Base-by-base conservation (phyloP, 805 yeast species). In the Cyberlindnera nakhonratchasimensis region DNA sequence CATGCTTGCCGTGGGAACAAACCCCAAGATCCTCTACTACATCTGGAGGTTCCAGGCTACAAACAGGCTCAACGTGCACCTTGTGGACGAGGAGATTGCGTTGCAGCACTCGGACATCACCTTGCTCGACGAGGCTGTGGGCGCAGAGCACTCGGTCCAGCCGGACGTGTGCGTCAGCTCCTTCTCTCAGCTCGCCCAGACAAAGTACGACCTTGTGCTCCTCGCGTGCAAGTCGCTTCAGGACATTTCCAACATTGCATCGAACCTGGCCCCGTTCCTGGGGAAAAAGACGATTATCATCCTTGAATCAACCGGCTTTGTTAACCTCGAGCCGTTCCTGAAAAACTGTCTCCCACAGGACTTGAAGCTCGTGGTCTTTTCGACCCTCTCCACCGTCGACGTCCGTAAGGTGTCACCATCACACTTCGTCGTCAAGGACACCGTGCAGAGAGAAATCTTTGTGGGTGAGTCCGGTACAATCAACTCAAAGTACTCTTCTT, bases 261-360 rank as follows among this genome's bases (percentile, higher is more conserved):
- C 66, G 3, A 62, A 65, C 30, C 51, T 77, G 34, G 52, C 63
- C 6, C 58, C 69, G 0, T 46, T 70, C 20, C 48, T 75, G 28
- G 64, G 63, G 37, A 59, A 59, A 47, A 72, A 58, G 30, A 72
- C 88, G 20, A 65, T 79, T 25, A 64, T 85, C 3, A 64, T 84
- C 20, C 64, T 85, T 28, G 95, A 85, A 62, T 74, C 81, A 37
- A 77, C 87, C 2, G 86, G 87, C 4, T 84, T 75, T 57, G 76
- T 85, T 43, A 82, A 82, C 58, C 60, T 85, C 39, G 91, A 85
- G 59, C 84, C 86, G 7, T 83, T 83, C 57, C 72, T 82, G 29
- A 75, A 79, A 43, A 77, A 86, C 37, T 81, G 88, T 17, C 75
- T 89, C 13, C 56, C 59, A 8, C 37, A 45, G 18, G 46, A 45